phyloP scores from a whole-genome alignment of 2,329 filamentous ascomycete species.

The Fusarium nygamai region DNA sequence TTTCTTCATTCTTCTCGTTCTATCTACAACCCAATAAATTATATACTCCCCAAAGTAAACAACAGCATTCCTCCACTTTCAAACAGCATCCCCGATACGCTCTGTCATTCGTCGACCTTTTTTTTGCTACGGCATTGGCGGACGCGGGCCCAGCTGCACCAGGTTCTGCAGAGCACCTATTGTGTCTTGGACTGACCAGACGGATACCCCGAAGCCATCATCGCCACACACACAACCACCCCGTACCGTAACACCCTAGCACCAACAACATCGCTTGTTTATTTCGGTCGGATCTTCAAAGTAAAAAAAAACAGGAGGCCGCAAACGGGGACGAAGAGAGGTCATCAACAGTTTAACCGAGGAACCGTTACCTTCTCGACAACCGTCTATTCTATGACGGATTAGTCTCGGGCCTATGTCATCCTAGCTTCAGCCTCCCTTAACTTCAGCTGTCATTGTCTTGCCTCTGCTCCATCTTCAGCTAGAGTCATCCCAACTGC shows the following conservation, averaged over 20 bases:
- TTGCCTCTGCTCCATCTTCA: slow-evolving; percentile 41
- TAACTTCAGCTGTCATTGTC: slow-evolving; percentile 41
- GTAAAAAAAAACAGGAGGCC: slow-evolving; percentile 16
- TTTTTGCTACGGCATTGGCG: slow-evolving; percentile 26
- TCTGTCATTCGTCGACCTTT: slow-evolving; percentile 35
- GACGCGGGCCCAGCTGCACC: slow-evolving; percentile 39
- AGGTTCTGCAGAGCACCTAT: slow-evolving; percentile 34
- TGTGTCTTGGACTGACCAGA: slow-evolving; percentile 27
- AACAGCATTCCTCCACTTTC: slow-evolving; percentile 13
- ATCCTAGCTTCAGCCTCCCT: slow-evolving; percentile 36
- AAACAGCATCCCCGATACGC: slow-evolving; percentile 25
- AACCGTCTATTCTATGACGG: slow-evolving; percentile 40
- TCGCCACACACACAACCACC: slow-evolving; percentile 41
- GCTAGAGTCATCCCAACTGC: slow-evolving; percentile 34
- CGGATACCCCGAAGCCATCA: slow-evolving; percentile 42
- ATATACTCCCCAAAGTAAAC: background rate
- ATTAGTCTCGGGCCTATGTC: slow-evolving; percentile 34
- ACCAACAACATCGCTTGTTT: slow-evolving; percentile 30
- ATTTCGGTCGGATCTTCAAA: slow-evolving; percentile 1
- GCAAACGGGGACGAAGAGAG: slow-evolving; percentile 1
- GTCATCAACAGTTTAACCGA: background rate
- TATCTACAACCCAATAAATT: background rate
- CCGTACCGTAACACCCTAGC: slow-evolving; percentile 34
- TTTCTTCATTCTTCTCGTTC: background rate
- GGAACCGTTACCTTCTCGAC: slow-evolving; percentile 14